Evolutionary conservation across 768 basidiomycete genomes (phyloP), one percentile per base, ranked within the genome.

Genomic region (Gloeopeniophorella convolvens): DNA sequence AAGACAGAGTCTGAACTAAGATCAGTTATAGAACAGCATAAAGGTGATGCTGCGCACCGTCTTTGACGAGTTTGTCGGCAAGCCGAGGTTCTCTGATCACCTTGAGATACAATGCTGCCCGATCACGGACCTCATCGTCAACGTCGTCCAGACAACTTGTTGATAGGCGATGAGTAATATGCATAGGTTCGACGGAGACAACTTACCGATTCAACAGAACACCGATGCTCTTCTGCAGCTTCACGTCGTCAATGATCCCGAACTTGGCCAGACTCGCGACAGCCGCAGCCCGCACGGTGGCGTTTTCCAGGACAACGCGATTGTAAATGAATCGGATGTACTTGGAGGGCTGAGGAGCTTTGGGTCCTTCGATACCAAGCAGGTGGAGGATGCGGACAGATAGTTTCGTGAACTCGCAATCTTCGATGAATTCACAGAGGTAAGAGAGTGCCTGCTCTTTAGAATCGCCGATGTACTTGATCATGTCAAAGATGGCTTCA

Each of bases 281-380:
- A 20, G 96, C 96, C 1, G 96, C 96, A 16, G 96, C 95, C 55
- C 96, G 77, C 43, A 99, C 96, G 39, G 94, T 93, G 5, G 96
- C 92, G 60, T 98, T 99, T 70, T 99, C 96, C 60, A 99, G 72
- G 13, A 99, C 93, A 20, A 99, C 96, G 24, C 96, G 92, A 70
- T 99, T 99, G 71, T 99, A 99, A 63, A 99, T 99, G 74, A 94
- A 98, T 36, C 96, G 88, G 65, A 99, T 99, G 65, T 95, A 99
- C 70, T 97, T 98, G 44, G 91, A 85, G 10, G 96, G 96, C 66
- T 96, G 89, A n/a, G 86, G 83, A 24, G 94, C 85, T 65, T 90
- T 89, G 27, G 96, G 95, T 9, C 95, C 96, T 69, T 99, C 96
- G 50, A 93, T 78, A 28, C 96, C 96, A 40, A 99, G 82, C 31